Evolutionary conservation across 2,329 filamentous ascomycete species (phyloP).

Genomic region (Aspergillus niger): DNA sequence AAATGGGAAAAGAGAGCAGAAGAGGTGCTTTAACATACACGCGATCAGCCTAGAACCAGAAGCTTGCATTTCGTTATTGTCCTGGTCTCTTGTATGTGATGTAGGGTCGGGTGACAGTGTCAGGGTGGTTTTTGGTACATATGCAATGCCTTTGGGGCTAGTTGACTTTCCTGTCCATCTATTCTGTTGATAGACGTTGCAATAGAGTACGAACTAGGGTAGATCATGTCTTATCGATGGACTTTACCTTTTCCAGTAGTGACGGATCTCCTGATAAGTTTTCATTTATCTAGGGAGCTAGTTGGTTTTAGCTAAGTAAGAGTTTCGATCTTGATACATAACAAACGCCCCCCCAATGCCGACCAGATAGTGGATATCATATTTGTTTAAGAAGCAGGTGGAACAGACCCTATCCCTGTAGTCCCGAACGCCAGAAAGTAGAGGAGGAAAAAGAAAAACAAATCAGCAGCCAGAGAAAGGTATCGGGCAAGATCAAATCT

Average conservation of each 20-base stretch:
- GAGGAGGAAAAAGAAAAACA: not conserved
- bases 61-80: no score
- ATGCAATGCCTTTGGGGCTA: no score
- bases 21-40: not conserved
- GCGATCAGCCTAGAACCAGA: no score
- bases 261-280: not conserved
- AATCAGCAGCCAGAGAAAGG: not conserved
- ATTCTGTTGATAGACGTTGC: not conserved
- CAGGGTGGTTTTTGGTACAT: no score
- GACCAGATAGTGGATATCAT: slow-evolving; percentile 7
- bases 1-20: slow-evolving; percentile 10
- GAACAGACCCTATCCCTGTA: slow-evolving; percentile 1
- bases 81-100: no score
- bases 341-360: slow-evolving; percentile 17
- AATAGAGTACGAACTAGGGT: not conserved
- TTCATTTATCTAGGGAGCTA: not conserved
- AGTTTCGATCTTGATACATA: not conserved
- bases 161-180: not conserved
- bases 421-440: slow-evolving; percentile 12
- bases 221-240: not conserved
- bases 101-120: no score
- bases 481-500: not conserved
- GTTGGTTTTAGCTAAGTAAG: not conserved
- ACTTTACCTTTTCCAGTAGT: not conserved
- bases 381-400: not conserved